Percentiles rank a stretch among this genome's conserved stretches.
phyloP scores from a whole-genome alignment of 2,329 filamentous ascomycete genomes.

The Sarocladium oryzae region DNA sequence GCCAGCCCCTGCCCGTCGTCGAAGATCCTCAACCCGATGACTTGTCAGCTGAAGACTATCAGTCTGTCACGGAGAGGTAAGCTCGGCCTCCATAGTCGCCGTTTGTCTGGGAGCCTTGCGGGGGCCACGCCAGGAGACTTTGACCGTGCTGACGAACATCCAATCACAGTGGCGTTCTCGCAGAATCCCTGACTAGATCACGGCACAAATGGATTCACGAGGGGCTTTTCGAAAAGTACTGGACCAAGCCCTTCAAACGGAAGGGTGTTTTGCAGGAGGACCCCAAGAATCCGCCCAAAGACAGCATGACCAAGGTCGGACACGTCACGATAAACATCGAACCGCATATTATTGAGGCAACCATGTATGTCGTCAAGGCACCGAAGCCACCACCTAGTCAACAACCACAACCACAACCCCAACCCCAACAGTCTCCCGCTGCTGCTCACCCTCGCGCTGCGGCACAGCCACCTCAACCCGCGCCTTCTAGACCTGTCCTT shows the following conservation, averaged over 20 bases:
- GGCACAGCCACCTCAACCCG: slow-evolving; percentile 17
- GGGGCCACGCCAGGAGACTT: not conserved
- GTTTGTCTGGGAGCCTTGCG: too few species aligned
- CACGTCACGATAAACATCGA: slow-evolving; percentile 69
- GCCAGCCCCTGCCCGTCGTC: slow-evolving; percentile 65
- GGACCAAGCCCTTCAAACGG: slow-evolving; percentile 64
- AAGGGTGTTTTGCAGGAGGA: slow-evolving; percentile 60
- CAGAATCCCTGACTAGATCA: slow-evolving; percentile 67
- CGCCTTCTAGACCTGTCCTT: slow-evolving; percentile 44
- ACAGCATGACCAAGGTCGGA: slow-evolving; percentile 68
- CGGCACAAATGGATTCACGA: slow-evolving; percentile 66
- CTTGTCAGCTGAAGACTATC: slow-evolving; percentile 60
- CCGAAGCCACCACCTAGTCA: slow-evolving; percentile 38
- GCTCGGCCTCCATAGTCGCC: too few species aligned
- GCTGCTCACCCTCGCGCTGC: slow-evolving; percentile 18
- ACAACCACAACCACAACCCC: slow-evolving; percentile 24
- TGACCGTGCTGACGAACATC: slow-evolving; percentile 16
- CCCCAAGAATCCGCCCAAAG: slow-evolving; percentile 60
- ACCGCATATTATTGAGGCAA: slow-evolving; percentile 73
- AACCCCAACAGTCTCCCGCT: slow-evolving; percentile 12
- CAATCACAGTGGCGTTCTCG: slow-evolving; percentile 63
- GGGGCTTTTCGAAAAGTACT: slow-evolving; percentile 70
- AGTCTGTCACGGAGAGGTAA: slow-evolving; percentile 67
- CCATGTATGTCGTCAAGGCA: slow-evolving; percentile 66
- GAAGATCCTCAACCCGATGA: slow-evolving; percentile 59